Percentiles rank a stretch among this genome's conserved stretches.
phyloP scores from a whole-genome alignment of 2,329 filamentous ascomycete genomes.

The Trichoderma simmonsii region DNA sequence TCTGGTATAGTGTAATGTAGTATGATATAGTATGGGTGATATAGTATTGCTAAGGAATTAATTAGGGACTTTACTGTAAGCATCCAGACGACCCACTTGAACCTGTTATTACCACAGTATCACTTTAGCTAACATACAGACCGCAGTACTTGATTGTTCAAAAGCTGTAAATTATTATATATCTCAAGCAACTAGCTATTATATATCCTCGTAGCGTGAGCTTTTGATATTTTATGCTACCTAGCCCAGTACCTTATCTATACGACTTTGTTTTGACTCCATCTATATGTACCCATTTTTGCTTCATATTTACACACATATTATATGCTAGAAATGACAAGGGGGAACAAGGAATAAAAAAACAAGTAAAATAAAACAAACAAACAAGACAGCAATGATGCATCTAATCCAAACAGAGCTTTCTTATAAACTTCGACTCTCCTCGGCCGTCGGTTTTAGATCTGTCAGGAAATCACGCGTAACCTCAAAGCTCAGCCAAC shows the following conservation, averaged over 20 bases:
- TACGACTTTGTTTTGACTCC: not conserved
- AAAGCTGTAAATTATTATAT: not conserved
- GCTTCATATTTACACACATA: not conserved
- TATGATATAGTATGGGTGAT: not conserved
- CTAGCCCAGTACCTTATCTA: not conserved
- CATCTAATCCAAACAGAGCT: not conserved
- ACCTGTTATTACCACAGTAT: not conserved
- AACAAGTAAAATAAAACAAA: not conserved
- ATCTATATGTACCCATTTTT: constrained; percentile 14
- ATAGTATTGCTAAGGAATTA: not conserved
- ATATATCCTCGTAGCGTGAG: not conserved
- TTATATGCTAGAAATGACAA: not conserved
- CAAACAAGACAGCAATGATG: not conserved
- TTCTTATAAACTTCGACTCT: constrained; percentile 1
- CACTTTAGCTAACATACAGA: not conserved
- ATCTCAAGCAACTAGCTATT: not conserved
- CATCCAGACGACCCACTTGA: not conserved
- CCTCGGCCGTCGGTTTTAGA: constrained; percentile 39
- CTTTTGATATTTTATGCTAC: constrained; percentile 10
- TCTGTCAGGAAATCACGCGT: constrained; percentile 80
- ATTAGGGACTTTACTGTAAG: not conserved
- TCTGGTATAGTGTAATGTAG: not conserved
- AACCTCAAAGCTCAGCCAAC: constrained; percentile 96
- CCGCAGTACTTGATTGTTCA: not conserved
- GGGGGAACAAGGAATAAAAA: not conserved